Percentiles rank a stretch among this genome's conserved stretches.
These are phyloP conservation scores for Hevea brasiliensis DNA, from an alignment of 345 rosid species.

Conservation along the genomic window DNA sequence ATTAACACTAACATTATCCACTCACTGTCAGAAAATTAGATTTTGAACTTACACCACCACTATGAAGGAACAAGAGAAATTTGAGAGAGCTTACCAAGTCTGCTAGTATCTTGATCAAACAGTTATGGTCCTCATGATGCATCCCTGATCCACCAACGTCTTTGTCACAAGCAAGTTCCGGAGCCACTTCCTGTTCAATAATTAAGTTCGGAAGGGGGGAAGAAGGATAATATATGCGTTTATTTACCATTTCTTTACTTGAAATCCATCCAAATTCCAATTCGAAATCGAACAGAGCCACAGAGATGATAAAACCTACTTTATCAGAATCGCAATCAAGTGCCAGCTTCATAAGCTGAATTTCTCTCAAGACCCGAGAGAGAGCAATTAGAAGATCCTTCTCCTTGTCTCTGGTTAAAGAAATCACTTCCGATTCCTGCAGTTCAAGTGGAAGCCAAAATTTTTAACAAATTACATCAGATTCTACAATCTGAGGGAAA, in stretches of 20 bases:
- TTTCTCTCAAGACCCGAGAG: slow-evolving; percentile 52
- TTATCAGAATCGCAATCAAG: slow-evolving; percentile 24
- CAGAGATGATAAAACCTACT: neutral
- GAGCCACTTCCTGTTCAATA: slow-evolving; percentile 27
- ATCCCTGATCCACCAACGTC: slow-evolving; percentile 1
- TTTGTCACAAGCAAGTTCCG: neutral
- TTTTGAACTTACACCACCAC: neutral
- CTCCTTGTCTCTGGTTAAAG: slow-evolving; percentile 40
- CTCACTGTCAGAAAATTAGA: neutral
- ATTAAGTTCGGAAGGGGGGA: neutral
- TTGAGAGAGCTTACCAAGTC: slow-evolving; percentile 47
- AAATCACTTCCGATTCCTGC: slow-evolving; percentile 33
- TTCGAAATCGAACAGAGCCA: neutral
- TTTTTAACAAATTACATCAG: neutral
- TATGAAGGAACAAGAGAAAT: neutral
- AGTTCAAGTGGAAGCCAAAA: neutral
- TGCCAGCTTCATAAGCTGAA: slow-evolving; percentile 45
- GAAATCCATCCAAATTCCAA: too few species aligned
- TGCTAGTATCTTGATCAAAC: slow-evolving; percentile 39
- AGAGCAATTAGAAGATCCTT: slow-evolving; percentile 51
- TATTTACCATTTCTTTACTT: too few species aligned
- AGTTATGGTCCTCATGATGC: slow-evolving; percentile 19
- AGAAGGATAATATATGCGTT: neutral
- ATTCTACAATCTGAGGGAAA: neutral
- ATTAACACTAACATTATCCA: neutral